Percentiles rank a stretch among this genome's conserved stretches.
phyloP scores from a whole-genome alignment of 2,329 filamentous ascomycete genomes.

The Bertia moriformis region DNA sequence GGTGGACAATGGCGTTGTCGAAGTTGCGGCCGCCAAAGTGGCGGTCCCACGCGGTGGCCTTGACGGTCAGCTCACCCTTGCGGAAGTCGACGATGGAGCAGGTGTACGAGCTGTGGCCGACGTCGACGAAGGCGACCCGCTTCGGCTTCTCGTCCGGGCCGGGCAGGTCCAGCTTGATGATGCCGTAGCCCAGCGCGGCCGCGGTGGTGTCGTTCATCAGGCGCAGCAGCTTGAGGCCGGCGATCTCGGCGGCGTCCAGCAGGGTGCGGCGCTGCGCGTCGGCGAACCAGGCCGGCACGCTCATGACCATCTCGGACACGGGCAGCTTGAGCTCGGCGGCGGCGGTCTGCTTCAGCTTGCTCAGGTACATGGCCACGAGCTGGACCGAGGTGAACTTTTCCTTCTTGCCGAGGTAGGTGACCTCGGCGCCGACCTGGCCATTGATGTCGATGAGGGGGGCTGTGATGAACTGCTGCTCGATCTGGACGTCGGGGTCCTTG shows the following conservation, averaged over 20 bases:
- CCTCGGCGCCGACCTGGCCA: slow-evolving; percentile 89
- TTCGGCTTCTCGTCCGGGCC: slow-evolving; percentile 78
- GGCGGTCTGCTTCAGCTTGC: slow-evolving; percentile 82
- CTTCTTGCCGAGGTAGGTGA: slow-evolving; percentile 86
- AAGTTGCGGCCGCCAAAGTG: slow-evolving; percentile 97
- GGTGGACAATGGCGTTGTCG: slow-evolving; percentile 85
- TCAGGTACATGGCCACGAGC: slow-evolving; percentile 86
- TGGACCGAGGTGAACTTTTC: slow-evolving; percentile 85
- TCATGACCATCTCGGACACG: slow-evolving; percentile 85
- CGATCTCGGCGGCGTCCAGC: slow-evolving; percentile 83
- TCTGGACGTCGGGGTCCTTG: slow-evolving; percentile 79
- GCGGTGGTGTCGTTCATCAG: slow-evolving; percentile 98
- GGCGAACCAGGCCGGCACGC: slow-evolving; percentile 92
- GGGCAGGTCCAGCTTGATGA: slow-evolving; percentile 92
- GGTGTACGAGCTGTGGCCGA: slow-evolving; percentile 93
- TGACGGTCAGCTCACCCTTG: slow-evolving; percentile 90
- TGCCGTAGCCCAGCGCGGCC: slow-evolving; percentile 87
- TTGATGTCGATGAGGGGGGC: slow-evolving; percentile 76
- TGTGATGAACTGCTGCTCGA: slow-evolving; percentile 84
- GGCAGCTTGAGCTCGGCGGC: slow-evolving; percentile 76
- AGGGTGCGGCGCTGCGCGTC: slow-evolving; percentile 80
- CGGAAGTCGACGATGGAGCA: slow-evolving; percentile 87
- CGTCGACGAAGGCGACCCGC: slow-evolving; percentile 81
- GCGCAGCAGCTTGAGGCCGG: slow-evolving; percentile 79
- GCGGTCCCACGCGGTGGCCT: slow-evolving; percentile 81